phyloP scores from a whole-genome alignment of 345 rosid species.

The Psidium guajava region DNA sequence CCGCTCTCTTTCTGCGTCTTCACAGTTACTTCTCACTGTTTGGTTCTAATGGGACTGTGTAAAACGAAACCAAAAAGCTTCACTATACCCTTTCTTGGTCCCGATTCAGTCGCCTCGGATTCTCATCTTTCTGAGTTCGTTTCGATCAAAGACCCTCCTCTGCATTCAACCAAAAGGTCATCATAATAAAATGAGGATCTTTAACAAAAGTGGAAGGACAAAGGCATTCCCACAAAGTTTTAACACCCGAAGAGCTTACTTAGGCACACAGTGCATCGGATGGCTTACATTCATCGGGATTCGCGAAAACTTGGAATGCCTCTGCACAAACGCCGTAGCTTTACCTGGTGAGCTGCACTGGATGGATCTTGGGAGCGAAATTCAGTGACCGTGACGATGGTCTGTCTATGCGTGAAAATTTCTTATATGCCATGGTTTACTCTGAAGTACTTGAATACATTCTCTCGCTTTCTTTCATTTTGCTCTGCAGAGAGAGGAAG shows the following conservation, averaged over 20 bases:
- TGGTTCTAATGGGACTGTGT: conserved; percentile 22
- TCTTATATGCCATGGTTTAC: background rate
- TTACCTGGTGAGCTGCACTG: background rate
- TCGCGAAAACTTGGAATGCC: background rate
- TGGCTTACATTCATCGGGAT: background rate
- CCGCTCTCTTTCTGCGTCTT: background rate
- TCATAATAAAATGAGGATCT: conserved; percentile 2
- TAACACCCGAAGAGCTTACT: background rate
- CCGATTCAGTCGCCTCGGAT: conserved; percentile 33
- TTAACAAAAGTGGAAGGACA: background rate
- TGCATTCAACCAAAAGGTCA: background rate
- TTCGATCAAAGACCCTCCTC: background rate
- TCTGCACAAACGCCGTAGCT: background rate
- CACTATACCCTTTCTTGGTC: background rate
- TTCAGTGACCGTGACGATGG: background rate
- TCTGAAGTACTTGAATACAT: background rate
- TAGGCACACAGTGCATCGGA: background rate
- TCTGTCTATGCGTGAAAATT: background rate
- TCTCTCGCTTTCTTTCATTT: background rate
- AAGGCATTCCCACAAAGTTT: background rate
- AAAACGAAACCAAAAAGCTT: conserved; percentile 2
- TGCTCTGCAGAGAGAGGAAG: background rate
- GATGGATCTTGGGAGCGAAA: background rate
- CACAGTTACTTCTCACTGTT: conserved; percentile 17
- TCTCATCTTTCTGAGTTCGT: conserved; percentile 14